A percentile compares a stretch with the other conserved stretches of the same genome.
phyloP scores from a whole-genome alignment of 2,329 filamentous ascomycete species.

The Phaeosphaeriaceae sp. region DNA sequence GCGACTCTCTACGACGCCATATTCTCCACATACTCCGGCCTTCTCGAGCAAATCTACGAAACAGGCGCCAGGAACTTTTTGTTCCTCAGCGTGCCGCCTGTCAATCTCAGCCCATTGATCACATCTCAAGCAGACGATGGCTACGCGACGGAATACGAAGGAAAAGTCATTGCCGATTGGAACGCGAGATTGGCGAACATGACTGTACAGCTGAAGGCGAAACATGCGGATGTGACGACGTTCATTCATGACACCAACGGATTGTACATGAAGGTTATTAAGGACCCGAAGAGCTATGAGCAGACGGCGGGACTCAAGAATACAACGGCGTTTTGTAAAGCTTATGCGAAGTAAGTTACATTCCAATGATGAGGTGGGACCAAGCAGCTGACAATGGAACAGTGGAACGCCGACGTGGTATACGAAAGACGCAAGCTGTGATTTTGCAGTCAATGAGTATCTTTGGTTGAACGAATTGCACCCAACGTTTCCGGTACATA shows the following conservation, averaged over 20 bases:
- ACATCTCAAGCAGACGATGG: conserved; percentile 46
- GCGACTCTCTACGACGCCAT: conserved; percentile 43
- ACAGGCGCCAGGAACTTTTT: conserved; percentile 60
- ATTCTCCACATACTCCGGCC: conserved; percentile 47
- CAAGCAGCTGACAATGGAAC: too few species aligned
- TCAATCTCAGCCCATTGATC: conserved; percentile 63
- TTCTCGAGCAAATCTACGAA: conserved; percentile 53
- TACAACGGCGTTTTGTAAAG: conserved; percentile 62
- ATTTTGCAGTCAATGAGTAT: conserved; percentile 66
- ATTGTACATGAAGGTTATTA: conserved; percentile 62
- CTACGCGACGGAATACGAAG: conserved; percentile 40
- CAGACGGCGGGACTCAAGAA: conserved; percentile 65
- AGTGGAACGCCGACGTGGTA: conserved; percentile 51
- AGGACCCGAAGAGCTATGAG: conserved; percentile 58
- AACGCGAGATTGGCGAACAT: conserved; percentile 58
- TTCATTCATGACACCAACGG: conserved; percentile 63
- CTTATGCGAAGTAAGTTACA: conserved; percentile 60
- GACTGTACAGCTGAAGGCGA: conserved; percentile 49
- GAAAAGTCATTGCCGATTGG: conserved; percentile 59
- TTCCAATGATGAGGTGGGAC: too few species aligned
- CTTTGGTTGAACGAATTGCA: conserved; percentile 71
- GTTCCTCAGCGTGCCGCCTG: conserved; percentile 55
- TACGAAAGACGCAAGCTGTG: conserved; percentile 55
- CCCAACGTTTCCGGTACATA: conserved; percentile 70
- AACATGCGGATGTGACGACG: conserved; percentile 49